Evolutionary conservation across 805 yeast genomes (phyloP).

Genomic region (Starmerella bombicola): DNA sequence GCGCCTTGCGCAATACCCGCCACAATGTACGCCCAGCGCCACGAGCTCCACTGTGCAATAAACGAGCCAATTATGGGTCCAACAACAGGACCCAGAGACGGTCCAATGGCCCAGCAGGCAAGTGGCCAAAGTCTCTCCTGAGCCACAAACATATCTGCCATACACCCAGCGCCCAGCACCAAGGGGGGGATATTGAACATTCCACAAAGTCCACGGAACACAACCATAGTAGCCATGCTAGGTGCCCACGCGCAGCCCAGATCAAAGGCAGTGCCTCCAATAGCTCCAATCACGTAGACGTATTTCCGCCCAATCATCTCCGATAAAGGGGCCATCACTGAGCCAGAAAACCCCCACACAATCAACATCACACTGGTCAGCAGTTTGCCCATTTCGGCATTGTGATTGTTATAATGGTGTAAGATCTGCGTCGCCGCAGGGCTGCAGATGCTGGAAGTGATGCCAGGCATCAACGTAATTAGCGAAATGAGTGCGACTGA

Average conservation of each 20-base stretch:
- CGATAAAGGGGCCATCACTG: slow-evolving; percentile 51
- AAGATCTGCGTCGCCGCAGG: slow-evolving; percentile 45
- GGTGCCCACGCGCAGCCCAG: slow-evolving; percentile 50
- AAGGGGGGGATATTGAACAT: slow-evolving; percentile 52
- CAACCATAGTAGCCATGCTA: slow-evolving; percentile 41
- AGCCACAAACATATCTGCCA: slow-evolving; percentile 47
- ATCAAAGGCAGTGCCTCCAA: slow-evolving; percentile 32
- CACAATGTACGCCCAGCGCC: slow-evolving; percentile 56
- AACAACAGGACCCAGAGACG: slow-evolving; percentile 46
- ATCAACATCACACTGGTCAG: slow-evolving; percentile 52
- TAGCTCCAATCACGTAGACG: slow-evolving; percentile 41
- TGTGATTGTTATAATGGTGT: slow-evolving; percentile 33
- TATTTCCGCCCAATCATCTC: slow-evolving; percentile 51
- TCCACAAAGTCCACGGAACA: slow-evolving; percentile 51
- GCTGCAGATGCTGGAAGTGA: slow-evolving; percentile 45
- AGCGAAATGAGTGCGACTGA: slow-evolving; percentile 27
- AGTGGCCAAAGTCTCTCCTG: slow-evolving; percentile 41
- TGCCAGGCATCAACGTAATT: neutral
- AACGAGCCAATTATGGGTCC: slow-evolving; percentile 40
- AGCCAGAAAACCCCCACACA: slow-evolving; percentile 59
- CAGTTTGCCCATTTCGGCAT: slow-evolving; percentile 35
- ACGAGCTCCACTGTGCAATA: slow-evolving; percentile 36
- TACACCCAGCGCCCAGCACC: slow-evolving; percentile 54
- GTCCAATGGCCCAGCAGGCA: slow-evolving; percentile 47
- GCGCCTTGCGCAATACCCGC: slow-evolving; percentile 41